Percentiles rank a stretch among this genome's conserved stretches.
These are phyloP conservation scores for Aspergillus haitiensis DNA, from an alignment of 495 filamentous ascomycete genomes.

Conservation along the genomic window DNA sequence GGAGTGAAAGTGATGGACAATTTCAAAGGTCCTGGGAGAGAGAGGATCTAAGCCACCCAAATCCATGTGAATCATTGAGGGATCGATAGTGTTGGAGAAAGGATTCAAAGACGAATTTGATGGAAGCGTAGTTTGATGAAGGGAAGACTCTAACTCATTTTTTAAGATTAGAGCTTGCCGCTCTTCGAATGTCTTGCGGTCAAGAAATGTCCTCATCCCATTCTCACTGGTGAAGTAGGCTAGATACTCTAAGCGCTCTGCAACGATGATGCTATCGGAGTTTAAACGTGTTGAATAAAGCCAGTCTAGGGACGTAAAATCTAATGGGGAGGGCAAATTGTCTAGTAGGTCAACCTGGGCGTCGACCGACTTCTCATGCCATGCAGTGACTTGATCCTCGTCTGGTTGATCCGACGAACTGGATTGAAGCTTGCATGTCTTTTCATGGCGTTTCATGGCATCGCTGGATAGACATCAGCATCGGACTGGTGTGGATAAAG, in stretches of 20 bases:
- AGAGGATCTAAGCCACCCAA: conserved; percentile 6
- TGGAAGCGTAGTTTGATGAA: background rate
- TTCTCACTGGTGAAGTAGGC: conserved; percentile 30
- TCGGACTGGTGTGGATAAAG: background rate
- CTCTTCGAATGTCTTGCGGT: conserved; percentile 21
- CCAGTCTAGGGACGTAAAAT: conserved; percentile 27
- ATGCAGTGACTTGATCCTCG: background rate
- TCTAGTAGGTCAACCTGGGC: background rate
- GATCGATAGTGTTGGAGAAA: conserved; percentile 7
- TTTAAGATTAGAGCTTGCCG: conserved; percentile 21
- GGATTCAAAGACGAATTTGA: background rate
- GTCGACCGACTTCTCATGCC: background rate
- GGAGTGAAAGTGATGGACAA: conserved; percentile 16
- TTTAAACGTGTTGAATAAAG: conserved; percentile 18
- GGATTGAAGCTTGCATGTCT: conserved; percentile 27
- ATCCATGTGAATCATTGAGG: conserved; percentile 9
- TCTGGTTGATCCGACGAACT: background rate
- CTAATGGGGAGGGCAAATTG: conserved; percentile 15
- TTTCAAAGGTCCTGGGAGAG: conserved; percentile 16
- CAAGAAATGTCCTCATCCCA: conserved; percentile 29
- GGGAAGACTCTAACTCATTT: background rate
- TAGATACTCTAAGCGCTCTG: conserved; percentile 29
- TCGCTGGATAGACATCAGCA: conserved; percentile 18
- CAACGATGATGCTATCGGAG: conserved; percentile 19
- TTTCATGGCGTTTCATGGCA: conserved; percentile 29